These are phyloP conservation scores for Cydonia oblonga DNA, from an alignment of 331 rosid genomes.

Conservation along the genomic window DNA sequence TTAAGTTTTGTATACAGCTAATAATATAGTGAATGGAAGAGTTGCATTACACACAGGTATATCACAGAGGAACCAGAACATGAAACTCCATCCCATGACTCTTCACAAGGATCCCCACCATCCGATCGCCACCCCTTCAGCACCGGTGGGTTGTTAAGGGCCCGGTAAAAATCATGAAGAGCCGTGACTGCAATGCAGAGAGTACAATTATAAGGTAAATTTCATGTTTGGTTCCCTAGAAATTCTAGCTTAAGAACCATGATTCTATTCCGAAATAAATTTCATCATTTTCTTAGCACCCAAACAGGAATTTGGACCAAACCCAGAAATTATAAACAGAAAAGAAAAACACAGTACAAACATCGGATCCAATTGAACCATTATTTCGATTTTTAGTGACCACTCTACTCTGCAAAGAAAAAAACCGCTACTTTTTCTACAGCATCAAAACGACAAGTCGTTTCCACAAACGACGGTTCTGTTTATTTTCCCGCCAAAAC, in stretches of 20 bases:
- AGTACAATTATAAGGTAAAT: not conserved
- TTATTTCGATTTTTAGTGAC: not conserved
- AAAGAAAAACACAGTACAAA: no score
- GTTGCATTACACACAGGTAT: constrained; percentile 46
- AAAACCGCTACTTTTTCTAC: not conserved
- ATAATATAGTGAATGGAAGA: not conserved
- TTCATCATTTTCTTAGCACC: not conserved
- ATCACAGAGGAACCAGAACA: constrained; percentile 73
- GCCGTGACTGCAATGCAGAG: constrained; percentile 37
- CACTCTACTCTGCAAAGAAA: not conserved
- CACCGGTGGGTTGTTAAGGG: constrained; percentile 43
- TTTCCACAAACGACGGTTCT: not conserved
- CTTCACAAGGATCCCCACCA: constrained; percentile 71
- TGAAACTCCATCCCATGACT: constrained; percentile 79
- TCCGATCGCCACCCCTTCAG: constrained; percentile 57
- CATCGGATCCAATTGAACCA: not conserved
- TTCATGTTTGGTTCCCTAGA: not conserved
- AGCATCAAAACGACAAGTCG: not conserved
- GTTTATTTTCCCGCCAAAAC: constrained; percentile 1
- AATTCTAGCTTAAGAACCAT: not conserved
- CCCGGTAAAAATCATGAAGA: constrained; percentile 50
- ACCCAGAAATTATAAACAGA: no score
- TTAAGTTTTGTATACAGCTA: not conserved
- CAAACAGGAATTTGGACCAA: not conserved
- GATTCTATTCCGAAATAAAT: not conserved